Percentiles rank a stretch among this genome's conserved stretches.
Conservation (phyloP, 2,329 filamentous ascomycete species). For the Xylaria sp. region DNA sequence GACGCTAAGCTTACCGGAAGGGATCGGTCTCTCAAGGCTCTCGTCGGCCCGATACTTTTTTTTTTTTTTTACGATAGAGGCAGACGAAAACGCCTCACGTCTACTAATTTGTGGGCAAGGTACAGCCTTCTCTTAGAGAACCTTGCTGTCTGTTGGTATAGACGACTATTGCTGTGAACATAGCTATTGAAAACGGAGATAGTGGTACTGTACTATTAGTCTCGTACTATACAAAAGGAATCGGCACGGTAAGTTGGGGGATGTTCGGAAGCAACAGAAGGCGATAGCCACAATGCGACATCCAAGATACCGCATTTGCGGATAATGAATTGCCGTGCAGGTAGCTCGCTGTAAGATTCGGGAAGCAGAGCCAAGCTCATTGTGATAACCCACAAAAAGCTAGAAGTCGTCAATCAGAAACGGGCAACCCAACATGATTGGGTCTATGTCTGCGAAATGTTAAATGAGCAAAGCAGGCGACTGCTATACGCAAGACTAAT, state of each 20-base stretch:
- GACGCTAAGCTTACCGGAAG: constrained; percentile 13
- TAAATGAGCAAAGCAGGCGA: background rate
- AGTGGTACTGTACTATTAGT: background rate
- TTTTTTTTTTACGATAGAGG: constrained; percentile 6
- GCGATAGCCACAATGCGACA: constrained; percentile 14
- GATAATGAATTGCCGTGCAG: constrained; percentile 22
- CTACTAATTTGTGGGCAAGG: constrained; percentile 16
- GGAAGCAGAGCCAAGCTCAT: constrained; percentile 7
- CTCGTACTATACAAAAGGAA: background rate
- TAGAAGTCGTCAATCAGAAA: constrained; percentile 1
- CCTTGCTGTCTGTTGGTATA: constrained; percentile 4
- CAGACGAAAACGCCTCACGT: constrained; percentile 6
- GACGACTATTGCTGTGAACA: constrained; percentile 3
- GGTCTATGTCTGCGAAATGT: background rate
- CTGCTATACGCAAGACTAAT: background rate
- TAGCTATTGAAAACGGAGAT: background rate
- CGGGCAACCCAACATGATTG: background rate
- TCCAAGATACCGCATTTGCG: constrained; percentile 13
- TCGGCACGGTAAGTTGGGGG: constrained; percentile 14
- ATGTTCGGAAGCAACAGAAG: constrained; percentile 12
- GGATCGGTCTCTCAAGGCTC: constrained; percentile 1
- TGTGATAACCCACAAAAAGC: background rate
- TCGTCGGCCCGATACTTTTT: constrained; percentile 27
- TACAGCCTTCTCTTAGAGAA: background rate
- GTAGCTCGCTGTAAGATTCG: constrained; percentile 12